A percentile compares a stretch with the other conserved stretches of the same genome.
phyloP scores from a whole-genome alignment of 306 rosid species.

The Casuarina glauca region DNA sequence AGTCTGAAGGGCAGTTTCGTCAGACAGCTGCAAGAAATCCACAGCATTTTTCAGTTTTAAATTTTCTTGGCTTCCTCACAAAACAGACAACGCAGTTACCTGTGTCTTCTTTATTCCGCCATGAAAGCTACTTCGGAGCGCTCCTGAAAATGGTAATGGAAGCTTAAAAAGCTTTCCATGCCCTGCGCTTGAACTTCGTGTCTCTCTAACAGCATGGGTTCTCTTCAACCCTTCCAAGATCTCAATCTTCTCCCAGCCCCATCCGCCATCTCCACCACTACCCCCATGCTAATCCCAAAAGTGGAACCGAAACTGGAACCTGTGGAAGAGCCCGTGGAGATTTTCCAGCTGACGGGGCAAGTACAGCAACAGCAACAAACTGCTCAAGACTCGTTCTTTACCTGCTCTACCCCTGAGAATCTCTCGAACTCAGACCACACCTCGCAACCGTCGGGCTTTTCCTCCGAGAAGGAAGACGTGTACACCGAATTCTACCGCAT shows the following conservation, averaged over 20 bases:
- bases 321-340: conserved; percentile 40
- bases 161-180: conserved; percentile 17
- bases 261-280: conserved; percentile 9
- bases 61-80: conserved; percentile 1
- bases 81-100: not conserved
- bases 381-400: conserved; percentile 16
- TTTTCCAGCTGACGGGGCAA: conserved; percentile 10
- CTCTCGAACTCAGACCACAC: conserved; percentile 22
- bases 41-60: not conserved
- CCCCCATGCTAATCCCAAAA: conserved; percentile 39
- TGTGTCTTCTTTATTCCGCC: conserved; percentile 31
- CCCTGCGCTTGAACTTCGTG: conserved; percentile 10
- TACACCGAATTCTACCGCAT: conserved; percentile 58
- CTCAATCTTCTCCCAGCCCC: conserved; percentile 51
- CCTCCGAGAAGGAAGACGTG: conserved; percentile 37
- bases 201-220: conserved; percentile 45
- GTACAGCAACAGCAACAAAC: conserved; percentile 7
- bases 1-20: too few species aligned
- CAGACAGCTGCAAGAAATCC: not conserved
- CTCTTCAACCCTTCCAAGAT: conserved; percentile 52
- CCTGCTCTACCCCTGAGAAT: conserved; percentile 28
- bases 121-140: conserved; percentile 27
- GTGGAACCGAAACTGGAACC: conserved; percentile 80
- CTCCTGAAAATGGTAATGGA: conserved; percentile 26
- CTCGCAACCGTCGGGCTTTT: conserved; percentile 26